These are phyloP conservation scores for Verticillium longisporum DNA, from an alignment of 2,329 filamentous ascomycete species.

Conservation along the genomic window DNA sequence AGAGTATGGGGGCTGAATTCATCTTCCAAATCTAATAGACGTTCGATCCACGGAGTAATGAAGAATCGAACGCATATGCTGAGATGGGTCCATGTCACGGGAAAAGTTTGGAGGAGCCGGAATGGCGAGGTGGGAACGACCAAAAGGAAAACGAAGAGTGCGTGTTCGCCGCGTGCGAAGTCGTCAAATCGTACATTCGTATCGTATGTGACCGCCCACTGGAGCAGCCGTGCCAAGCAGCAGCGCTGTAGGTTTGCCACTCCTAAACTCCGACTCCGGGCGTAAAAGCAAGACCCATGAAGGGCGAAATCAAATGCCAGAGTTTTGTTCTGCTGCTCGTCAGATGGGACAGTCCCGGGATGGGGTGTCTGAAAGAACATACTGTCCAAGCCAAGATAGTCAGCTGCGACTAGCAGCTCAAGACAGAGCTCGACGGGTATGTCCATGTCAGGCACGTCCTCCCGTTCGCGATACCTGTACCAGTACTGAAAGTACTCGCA, in stretches of 20 bases:
- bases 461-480: conserved; percentile 62
- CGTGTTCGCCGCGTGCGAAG: background rate
- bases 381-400: conserved; percentile 67
- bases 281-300: conserved; percentile 18
- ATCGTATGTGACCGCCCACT: conserved; percentile 1
- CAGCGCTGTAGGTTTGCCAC: background rate
- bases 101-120: background rate
- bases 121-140: background rate
- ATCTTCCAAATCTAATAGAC: conserved; percentile 50
- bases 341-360: background rate
- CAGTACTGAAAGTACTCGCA: conserved; percentile 82
- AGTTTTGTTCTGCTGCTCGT: conserved; percentile 9
- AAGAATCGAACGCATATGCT: conserved; percentile 47
- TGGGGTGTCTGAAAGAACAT: conserved; percentile 16
- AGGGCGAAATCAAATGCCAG: conserved; percentile 8
- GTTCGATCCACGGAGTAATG: conserved; percentile 43
- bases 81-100: conserved; percentile 29
- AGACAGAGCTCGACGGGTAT: conserved; percentile 73
- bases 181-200: conserved; percentile 6
- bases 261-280: conserved; percentile 10
- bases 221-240: background rate
- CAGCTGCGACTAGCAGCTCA: conserved; percentile 69
- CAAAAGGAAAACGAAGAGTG: background rate
- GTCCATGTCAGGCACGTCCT: conserved; percentile 74
- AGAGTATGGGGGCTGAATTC: conserved; percentile 42